Conservation (phyloP, 352 stramenopile genomes). For the Phytopythium kandeliae region DNA sequence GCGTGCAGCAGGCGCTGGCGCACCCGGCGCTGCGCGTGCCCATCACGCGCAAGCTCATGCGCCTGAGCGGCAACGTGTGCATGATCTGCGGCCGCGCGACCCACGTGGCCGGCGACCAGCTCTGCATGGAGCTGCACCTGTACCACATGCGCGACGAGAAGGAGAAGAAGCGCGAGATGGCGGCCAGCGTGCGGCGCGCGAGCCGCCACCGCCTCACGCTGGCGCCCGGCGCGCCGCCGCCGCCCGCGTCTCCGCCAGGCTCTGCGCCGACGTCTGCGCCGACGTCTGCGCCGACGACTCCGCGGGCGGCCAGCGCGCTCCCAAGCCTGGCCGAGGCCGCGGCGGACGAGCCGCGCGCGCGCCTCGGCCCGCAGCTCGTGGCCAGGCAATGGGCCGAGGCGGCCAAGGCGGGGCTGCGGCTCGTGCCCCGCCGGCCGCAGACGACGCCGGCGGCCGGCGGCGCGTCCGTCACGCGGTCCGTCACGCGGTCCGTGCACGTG, state of each 20-base stretch:
- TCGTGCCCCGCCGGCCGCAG: conserved; percentile 5
- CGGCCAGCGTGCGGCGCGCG: conserved; percentile 26
- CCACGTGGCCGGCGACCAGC: conserved; percentile 67
- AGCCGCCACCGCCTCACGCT: conserved; percentile 56
- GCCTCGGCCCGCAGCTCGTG: conserved; percentile 48
- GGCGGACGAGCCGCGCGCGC: neutral
- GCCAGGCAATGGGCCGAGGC: conserved; percentile 49
- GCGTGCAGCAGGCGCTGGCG: conserved; percentile 57
- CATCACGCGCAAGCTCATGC: conserved; percentile 83
- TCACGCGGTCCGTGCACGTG: conserved; percentile 47
- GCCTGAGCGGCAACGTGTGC: conserved; percentile 71
- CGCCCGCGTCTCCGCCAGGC: too few relatives aligned
- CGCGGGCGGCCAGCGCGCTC: neutral
- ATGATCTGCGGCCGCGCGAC: conserved; percentile 67
- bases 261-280: too few relatives aligned
- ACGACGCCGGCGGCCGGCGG: conserved; percentile 23
- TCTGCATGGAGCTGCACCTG: conserved; percentile 69
- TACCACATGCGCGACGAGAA: conserved; percentile 71
- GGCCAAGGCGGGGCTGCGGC: conserved; percentile 25
- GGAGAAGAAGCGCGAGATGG: conserved; percentile 37
- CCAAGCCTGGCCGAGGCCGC: conserved; percentile 2
- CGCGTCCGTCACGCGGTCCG: conserved; percentile 24
- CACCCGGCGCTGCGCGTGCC: conserved; percentile 67
- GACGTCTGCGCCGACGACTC: too few relatives aligned
- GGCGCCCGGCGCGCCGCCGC: conserved; percentile 5